These are phyloP conservation scores for Jacaranda mimosifolia DNA, from an alignment of 257 asterid species.

Conservation along the genomic window DNA sequence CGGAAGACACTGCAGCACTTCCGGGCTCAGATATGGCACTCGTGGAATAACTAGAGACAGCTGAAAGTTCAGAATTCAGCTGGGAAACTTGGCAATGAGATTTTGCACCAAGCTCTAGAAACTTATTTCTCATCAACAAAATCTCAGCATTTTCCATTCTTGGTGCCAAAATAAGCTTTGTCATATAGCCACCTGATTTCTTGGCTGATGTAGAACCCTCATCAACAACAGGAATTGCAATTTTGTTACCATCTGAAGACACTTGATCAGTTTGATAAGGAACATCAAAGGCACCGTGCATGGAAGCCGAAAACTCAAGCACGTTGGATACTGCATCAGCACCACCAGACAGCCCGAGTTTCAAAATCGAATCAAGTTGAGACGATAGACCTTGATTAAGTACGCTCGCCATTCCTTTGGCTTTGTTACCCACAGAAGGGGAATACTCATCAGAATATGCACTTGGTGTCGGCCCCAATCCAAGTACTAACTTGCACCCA, in stretches of 20 bases:
- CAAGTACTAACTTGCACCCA: conserved; percentile 90
- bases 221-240: conserved; percentile 58
- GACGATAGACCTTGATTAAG: conserved; percentile 51
- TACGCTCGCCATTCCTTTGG: conserved; percentile 40
- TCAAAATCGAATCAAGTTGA: conserved; percentile 62
- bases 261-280: conserved; percentile 47
- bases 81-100: conserved; percentile 59
- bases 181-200: conserved; percentile 91
- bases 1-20: conserved; percentile 55
- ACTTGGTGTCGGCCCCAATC: conserved; percentile 87
- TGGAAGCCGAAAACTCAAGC: conserved; percentile 60
- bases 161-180: conserved; percentile 76
- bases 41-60: conserved; percentile 66
- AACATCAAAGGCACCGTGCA: conserved; percentile 43
- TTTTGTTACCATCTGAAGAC: conserved; percentile 48
- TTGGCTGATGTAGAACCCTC: conserved; percentile 98
- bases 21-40: conserved; percentile 69
- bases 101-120: conserved; percentile 41
- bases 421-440: conserved; percentile 44
- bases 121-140: conserved; percentile 33
- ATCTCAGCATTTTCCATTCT: conserved; percentile 45
- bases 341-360: conserved; percentile 70
- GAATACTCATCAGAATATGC: conserved; percentile 54
- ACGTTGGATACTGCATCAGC: conserved; percentile 54
- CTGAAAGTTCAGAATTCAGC: conserved; percentile 70